phyloP scores from a whole-genome alignment of 805 yeast genomes.

The Isabelozyma heimii region DNA sequence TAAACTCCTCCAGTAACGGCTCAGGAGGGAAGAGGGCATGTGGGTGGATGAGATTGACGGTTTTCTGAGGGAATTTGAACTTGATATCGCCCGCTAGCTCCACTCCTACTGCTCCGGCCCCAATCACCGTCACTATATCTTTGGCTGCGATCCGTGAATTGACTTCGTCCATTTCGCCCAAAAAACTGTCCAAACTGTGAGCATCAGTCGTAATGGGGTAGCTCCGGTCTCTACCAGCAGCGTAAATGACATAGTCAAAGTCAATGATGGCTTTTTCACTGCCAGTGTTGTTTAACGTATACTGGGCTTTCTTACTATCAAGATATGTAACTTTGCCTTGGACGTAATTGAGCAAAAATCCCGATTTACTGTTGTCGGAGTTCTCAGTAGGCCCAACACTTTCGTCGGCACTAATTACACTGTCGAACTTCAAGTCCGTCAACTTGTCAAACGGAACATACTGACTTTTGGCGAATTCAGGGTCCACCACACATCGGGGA shows the following conservation, averaged over 20 bases:
- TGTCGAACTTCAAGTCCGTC: conserved; percentile 25
- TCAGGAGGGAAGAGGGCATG: conserved; percentile 37
- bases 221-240: conserved; percentile 49
- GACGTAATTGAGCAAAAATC: conserved; percentile 24
- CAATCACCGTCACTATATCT: conserved; percentile 40
- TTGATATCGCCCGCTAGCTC: conserved; percentile 43
- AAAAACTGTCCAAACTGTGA: conserved; percentile 29
- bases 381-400: conserved; percentile 13
- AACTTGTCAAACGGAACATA: conserved; percentile 30
- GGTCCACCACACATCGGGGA: conserved; percentile 37
- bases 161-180: conserved; percentile 41
- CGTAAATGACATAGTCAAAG: conserved; percentile 48
- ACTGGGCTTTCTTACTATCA: conserved; percentile 22
- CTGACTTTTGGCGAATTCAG: conserved; percentile 37
- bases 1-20: conserved; percentile 29
- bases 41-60: conserved; percentile 38
- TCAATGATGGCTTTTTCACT: conserved; percentile 12
- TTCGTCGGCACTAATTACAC: conserved; percentile 21
- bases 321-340: conserved; percentile 32
- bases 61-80: conserved; percentile 25
- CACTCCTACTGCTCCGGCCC: conserved; percentile 45
- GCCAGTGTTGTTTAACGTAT: conserved; percentile 14
- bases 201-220: conserved; percentile 59
- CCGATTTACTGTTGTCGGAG: conserved; percentile 3
- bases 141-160: conserved; percentile 27